phyloP scores from a whole-genome alignment of 2,329 filamentous ascomycete genomes.

The Aspergillus sp. region DNA sequence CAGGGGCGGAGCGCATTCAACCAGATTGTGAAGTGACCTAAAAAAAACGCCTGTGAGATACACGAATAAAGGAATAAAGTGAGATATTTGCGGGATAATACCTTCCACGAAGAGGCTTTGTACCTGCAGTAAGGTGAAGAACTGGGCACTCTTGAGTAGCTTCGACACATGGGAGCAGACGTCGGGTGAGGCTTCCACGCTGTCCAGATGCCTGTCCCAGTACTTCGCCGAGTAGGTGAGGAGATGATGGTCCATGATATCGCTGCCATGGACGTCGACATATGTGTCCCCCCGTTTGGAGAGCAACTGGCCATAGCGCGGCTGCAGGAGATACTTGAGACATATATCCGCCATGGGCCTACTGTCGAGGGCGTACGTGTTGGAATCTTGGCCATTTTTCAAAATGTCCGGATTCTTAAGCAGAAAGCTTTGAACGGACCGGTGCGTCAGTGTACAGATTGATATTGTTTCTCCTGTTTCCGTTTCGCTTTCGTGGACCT shows the following conservation, averaged over 20 bases:
- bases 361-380: not conserved
- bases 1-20: too few species aligned
- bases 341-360: not conserved
- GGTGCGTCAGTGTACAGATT: too few species aligned
- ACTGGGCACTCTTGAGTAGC: not conserved
- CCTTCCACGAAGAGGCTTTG: constrained; percentile 1
- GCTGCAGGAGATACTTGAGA: constrained; percentile 1
- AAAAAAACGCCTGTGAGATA: too few species aligned
- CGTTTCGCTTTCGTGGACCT: too few species aligned
- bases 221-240: constrained; percentile 8
- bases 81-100: too few species aligned
- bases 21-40: too few species aligned
- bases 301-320: not conserved
- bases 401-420: constrained; percentile 3
- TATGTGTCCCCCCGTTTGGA: not conserved
- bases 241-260: not conserved
- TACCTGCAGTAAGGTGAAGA: constrained; percentile 3
- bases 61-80: too few species aligned
- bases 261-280: not conserved
- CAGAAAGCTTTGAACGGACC: too few species aligned
- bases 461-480: too few species aligned
- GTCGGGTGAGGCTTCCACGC: not conserved
- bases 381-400: not conserved
- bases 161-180: not conserved
- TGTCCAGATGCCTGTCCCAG: constrained; percentile 4